Evolutionary conservation across 1,284 basidiomycete genomes (phyloP).

Genomic region (Papiliotrema laurentii): DNA sequence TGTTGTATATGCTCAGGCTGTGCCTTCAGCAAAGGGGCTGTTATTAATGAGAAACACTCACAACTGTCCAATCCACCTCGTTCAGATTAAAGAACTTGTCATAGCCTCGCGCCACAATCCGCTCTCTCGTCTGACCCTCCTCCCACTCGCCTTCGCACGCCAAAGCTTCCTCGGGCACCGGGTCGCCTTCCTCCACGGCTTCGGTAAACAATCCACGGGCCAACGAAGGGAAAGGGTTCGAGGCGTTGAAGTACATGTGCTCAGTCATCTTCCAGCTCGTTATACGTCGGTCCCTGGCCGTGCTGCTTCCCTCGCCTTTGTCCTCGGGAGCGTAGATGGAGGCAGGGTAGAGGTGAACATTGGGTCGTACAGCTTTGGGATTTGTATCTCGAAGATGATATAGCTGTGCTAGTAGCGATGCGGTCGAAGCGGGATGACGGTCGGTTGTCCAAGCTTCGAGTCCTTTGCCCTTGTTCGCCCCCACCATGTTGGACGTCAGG

Average conservation of each 20-base stretch:
- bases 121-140: slow-evolving; percentile 47
- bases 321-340: slow-evolving; percentile 22
- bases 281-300: slow-evolving; percentile 45
- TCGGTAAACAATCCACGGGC: slow-evolving; percentile 80
- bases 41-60: slow-evolving; percentile 47
- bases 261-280: slow-evolving; percentile 95
- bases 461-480: neutral
- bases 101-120: slow-evolving; percentile 87
- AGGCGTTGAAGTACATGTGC: slow-evolving; percentile 81
- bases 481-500: neutral
- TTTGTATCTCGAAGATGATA: slow-evolving; percentile 27
- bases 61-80: slow-evolving; percentile 90
- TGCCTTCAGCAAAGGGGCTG: slow-evolving; percentile 1
- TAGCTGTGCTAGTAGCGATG: slow-evolving; percentile 32
- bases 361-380: slow-evolving; percentile 37
- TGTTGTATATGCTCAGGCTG: slow-evolving; percentile 75
- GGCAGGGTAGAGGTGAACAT: slow-evolving; percentile 37
- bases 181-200: slow-evolving; percentile 41
- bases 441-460: slow-evolving; percentile 4
- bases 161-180: slow-evolving; percentile 25
- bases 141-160: slow-evolving; percentile 13
- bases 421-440: slow-evolving; percentile 26
- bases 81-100: slow-evolving; percentile 99
- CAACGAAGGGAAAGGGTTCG: slow-evolving; percentile 85
- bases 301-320: slow-evolving; percentile 15